These are phyloP conservation scores for Tothia fuscella DNA, from an alignment of 2,329 filamentous ascomycete species.

Conservation along the genomic window DNA sequence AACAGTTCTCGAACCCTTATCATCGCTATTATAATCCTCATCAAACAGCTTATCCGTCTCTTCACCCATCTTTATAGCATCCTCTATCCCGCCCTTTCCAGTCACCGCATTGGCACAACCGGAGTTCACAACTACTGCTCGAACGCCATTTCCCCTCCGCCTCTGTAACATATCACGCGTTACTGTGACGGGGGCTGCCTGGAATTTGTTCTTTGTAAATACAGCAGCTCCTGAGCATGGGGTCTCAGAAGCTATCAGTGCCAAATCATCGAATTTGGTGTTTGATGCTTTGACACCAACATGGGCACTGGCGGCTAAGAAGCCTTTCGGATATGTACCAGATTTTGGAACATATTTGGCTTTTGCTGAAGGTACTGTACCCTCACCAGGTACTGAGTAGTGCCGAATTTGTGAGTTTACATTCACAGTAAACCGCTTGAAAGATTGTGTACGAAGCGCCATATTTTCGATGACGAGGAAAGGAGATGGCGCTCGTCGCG, in stretches of 20 bases:
- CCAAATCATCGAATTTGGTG: constrained; percentile 81
- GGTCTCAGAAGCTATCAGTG: constrained; percentile 72
- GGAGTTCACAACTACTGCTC: constrained; percentile 82
- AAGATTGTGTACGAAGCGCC: constrained; percentile 4
- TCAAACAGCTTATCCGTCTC: constrained; percentile 58
- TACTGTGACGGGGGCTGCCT: constrained; percentile 86
- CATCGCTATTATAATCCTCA: constrained; percentile 26
- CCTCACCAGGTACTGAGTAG: constrained; percentile 49
- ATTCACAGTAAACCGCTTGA: constrained; percentile 1
- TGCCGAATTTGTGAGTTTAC: not conserved
- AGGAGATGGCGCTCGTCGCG: no score
- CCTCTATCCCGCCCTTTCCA: constrained; percentile 75
- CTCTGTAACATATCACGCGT: constrained; percentile 59
- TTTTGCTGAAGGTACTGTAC: constrained; percentile 63
- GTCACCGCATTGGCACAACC: constrained; percentile 97
- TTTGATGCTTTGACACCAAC: constrained; percentile 92
- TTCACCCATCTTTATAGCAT: constrained; percentile 73
- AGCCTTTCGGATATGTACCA: constrained; percentile 84
- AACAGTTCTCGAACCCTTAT: constrained; percentile 51
- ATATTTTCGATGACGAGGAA: no score
- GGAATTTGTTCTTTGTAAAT: constrained; percentile 97
- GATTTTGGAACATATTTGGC: constrained; percentile 77
- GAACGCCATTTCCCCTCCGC: constrained; percentile 56
- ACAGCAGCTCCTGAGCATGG: constrained; percentile 83
- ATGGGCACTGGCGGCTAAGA: constrained; percentile 73